A percentile compares a stretch with the other conserved stretches of the same genome.
phyloP scores from a whole-genome alignment of 805 yeast species.

The Diddensiella transvaalensis region DNA sequence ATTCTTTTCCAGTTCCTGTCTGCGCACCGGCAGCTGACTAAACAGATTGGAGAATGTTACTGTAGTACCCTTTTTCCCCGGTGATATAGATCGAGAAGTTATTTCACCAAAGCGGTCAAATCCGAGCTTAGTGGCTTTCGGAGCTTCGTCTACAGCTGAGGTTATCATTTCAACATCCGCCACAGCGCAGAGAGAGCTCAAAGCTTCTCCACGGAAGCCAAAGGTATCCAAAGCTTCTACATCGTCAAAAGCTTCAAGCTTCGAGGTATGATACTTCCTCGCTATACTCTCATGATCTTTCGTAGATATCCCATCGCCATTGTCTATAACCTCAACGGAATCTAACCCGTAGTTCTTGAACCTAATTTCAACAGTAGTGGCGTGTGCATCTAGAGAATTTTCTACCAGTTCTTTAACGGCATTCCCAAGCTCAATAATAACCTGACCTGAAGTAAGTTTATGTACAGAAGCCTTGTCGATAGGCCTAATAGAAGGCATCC shows the following conservation, averaged over 20 bases:
- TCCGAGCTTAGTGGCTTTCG: constrained; percentile 54
- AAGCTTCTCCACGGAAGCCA: constrained; percentile 76
- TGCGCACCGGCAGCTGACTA: constrained; percentile 72
- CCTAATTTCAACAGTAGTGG: constrained; percentile 62
- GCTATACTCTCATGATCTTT: constrained; percentile 50
- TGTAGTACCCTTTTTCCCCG: constrained; percentile 69
- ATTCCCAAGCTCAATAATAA: constrained; percentile 71
- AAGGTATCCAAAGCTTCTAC: constrained; percentile 41
- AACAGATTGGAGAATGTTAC: constrained; percentile 60
- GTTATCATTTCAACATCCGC: constrained; percentile 49
- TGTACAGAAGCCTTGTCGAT: constrained; percentile 58
- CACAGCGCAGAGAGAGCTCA: constrained; percentile 50
- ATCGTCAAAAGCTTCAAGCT: constrained; percentile 39
- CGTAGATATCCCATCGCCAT: constrained; percentile 66
- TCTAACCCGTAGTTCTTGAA: constrained; percentile 73
- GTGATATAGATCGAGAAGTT: constrained; percentile 32
- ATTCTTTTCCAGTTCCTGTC: constrained; percentile 66
- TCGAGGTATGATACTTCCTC: constrained; percentile 52
- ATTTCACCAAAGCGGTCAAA: constrained; percentile 58
- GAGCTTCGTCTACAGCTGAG: constrained; percentile 41
- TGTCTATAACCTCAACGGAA: constrained; percentile 63
- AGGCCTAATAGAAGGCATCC: constrained; percentile 30
- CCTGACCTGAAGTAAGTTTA: constrained; percentile 87
- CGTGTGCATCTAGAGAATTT: constrained; percentile 77
- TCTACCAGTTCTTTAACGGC: constrained; percentile 85